Conservation (phyloP, 257 asterid species). For the Scutellaria galericulata region DNA sequence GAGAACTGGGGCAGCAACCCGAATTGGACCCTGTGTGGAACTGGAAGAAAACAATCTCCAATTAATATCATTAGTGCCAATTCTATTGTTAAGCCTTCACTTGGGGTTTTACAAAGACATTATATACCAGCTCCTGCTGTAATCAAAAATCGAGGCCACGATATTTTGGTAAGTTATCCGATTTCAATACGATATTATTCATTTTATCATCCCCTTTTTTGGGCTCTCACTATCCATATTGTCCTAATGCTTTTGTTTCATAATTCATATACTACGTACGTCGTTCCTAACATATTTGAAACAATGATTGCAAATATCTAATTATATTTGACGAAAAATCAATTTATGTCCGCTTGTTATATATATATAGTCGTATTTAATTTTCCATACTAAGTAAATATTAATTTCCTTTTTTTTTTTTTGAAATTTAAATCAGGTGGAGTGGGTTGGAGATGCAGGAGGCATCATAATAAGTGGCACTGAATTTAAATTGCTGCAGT, state of each 20-base stretch:
- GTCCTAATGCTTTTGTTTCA: too few species aligned
- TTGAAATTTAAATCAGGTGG: constrained; percentile 38
- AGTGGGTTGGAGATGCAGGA: constrained; percentile 62
- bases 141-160: constrained; percentile 53
- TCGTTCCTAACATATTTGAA: neutral
- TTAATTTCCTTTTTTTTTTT: too few species aligned
- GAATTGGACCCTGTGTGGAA: constrained; percentile 46
- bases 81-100: constrained; percentile 15
- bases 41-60: constrained; percentile 63
- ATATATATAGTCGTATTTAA: too few species aligned
- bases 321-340: too few species aligned
- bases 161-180: constrained; percentile 41
- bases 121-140: constrained; percentile 49
- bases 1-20: constrained; percentile 50
- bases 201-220: too few species aligned
- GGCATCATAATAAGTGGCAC: constrained; percentile 41
- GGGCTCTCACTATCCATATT: too few species aligned
- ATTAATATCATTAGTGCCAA: constrained; percentile 40
- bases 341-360: too few species aligned
- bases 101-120: constrained; percentile 30
- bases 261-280: too few species aligned
- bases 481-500: constrained; percentile 40
- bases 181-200: too few species aligned
- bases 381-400: too few species aligned
- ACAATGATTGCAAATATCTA: neutral